Base-by-base conservation (phyloP, 768 basidiomycete genomes). In the Tulasnella calospora region DNA sequence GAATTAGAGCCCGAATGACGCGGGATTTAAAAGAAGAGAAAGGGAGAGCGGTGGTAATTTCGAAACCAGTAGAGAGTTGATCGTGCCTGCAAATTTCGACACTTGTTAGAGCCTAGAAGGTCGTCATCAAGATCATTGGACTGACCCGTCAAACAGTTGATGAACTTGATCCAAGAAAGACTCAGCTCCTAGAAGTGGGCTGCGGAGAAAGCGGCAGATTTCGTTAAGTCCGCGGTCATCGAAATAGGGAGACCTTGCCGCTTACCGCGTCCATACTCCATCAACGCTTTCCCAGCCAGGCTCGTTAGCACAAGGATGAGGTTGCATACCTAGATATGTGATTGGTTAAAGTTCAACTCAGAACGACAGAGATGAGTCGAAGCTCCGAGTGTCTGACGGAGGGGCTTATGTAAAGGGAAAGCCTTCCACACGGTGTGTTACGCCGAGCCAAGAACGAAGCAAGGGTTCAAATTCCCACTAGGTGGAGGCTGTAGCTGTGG, bases 31-130 rank as follows among this genome's bases (percentile, higher is more conserved):
- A 76, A 13, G 27, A 33, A 4, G 33, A 30, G 30, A 67, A 21
- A 23, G 75, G 67, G 21, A 57, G 15, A 8, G n/a, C 17, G 38
- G 75, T 76, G 61, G 23, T 38, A 30, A 76, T 74, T 70, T 35
- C 51, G 51, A 76, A 35, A 30, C 75, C 75, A 38, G 71, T 71
- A 21, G 75, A 38, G 51, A 76, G 61, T 76, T 76, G 36, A 33
- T 76, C 75, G 44, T 76, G 75, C 15, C 75, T 76, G 40, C 21
- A 44, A 19, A 44, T 44, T 44, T 44, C 61, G 21, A 35, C 33
- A n/a, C 4, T n/a, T 8, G 17, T 38, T 21, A 69, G 23, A 21
- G 0, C 8, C 15, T 30, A 17, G 36, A 33, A 38, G 44, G 15
- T 44, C 13, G 38, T 70, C 12, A 35, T 74, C 30, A 35, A 57